These are phyloP conservation scores for Thalia dealbata DNA, from an alignment of 176 grass and related monocot species.

Conservation along the genomic window DNA sequence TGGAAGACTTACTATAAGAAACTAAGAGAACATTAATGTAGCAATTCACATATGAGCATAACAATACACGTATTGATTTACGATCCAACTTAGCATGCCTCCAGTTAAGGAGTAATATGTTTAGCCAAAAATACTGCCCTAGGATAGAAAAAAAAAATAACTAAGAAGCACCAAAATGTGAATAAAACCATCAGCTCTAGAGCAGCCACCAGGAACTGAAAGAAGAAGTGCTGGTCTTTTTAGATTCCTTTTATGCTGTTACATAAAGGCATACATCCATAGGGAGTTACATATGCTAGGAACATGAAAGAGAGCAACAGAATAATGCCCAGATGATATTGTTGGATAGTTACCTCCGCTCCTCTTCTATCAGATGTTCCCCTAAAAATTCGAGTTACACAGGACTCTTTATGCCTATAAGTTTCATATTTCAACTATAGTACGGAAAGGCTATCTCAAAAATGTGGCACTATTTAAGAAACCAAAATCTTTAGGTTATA, in stretches of 20 bases:
- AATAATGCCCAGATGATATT: neutral
- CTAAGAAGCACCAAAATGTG: too few species aligned
- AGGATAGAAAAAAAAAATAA: neutral
- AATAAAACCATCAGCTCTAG: too few species aligned
- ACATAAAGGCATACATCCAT: neutral
- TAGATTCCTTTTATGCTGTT: too few species aligned
- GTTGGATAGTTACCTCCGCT: neutral
- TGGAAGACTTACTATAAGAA: neutral
- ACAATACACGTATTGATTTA: neutral
- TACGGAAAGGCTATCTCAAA: neutral
- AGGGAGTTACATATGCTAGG: neutral
- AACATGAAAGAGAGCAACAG: neutral
- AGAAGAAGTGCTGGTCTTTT: too few species aligned
- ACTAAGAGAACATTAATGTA: neutral
- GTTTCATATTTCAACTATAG: neutral
- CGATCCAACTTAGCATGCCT: conserved; percentile 2
- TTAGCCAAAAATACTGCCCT: neutral
- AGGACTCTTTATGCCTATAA: neutral
- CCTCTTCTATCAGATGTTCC: neutral
- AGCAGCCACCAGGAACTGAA: too few species aligned
- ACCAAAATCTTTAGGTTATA: neutral
- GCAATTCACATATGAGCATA: neutral
- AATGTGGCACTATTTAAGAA: neutral
- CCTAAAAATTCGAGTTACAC: neutral
- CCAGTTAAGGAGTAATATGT: too few species aligned